Evolutionary conservation across 306 rosid species (phyloP).

Genomic region (Vicia faba): DNA sequence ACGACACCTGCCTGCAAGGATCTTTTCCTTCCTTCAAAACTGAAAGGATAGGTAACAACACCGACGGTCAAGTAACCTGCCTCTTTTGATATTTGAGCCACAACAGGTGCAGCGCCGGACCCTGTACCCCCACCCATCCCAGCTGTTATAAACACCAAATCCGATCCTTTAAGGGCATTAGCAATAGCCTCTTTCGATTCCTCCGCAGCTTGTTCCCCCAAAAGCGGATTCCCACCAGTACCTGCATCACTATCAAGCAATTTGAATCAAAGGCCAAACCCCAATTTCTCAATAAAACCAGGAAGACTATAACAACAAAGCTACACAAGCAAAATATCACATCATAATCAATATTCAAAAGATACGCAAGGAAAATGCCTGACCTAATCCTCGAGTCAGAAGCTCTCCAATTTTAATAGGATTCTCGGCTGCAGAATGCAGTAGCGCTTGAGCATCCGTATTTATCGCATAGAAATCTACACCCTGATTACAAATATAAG

Average conservation of each 20-base stretch:
- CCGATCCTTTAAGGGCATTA: conserved; percentile 84
- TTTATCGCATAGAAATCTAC: conserved; percentile 96
- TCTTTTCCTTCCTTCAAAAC: conserved; percentile 98
- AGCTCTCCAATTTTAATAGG: conserved; percentile 97
- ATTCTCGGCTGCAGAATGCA: conserved; percentile 81
- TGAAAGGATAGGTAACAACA: conserved; percentile 94
- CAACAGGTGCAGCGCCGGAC: conserved; percentile 98
- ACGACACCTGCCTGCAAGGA: conserved; percentile 86
- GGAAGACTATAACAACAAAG: background rate
- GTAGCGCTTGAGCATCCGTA: conserved; percentile 93
- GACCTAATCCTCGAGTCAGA: conserved; percentile 99
- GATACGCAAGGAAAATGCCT: conserved; percentile 34
- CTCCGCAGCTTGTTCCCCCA: conserved; percentile 99
- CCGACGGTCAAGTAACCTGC: conserved; percentile 98
- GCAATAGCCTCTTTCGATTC: conserved; percentile 94
- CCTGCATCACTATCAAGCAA: conserved; percentile 68
- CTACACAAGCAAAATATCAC: background rate
- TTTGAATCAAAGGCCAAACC: conserved; percentile 41
- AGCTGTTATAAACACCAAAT: conserved; percentile 95
- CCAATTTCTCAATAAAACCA: conserved; percentile 17
- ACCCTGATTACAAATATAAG: conserved; percentile 56
- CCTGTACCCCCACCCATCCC: conserved; percentile 99
- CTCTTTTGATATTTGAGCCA: conserved; percentile 93
- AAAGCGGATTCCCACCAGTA: conserved; percentile 96
- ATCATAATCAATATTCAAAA: background rate